phyloP scores from a whole-genome alignment of 1,284 basidiomycete species.

The Polyporus tsugae region DNA sequence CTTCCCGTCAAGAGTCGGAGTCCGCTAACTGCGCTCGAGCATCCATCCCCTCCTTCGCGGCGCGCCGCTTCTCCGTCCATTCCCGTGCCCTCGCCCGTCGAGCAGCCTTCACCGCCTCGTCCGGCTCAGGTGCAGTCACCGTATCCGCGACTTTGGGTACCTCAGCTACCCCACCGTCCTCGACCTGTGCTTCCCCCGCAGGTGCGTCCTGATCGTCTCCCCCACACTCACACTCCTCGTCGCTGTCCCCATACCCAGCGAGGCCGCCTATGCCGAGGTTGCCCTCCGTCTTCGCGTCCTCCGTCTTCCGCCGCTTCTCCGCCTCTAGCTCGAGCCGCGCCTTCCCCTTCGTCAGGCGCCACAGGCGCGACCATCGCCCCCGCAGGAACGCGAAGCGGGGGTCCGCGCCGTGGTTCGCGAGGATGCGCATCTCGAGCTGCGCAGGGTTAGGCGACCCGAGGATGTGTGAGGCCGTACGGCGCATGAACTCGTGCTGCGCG shows the following conservation, averaged over 20 bases:
- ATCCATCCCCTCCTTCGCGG: slow-evolving; percentile 20
- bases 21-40: neutral
- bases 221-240: slow-evolving; percentile 39
- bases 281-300: slow-evolving; percentile 13
- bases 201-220: slow-evolving; percentile 18
- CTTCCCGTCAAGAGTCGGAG: neutral
- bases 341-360: slow-evolving; percentile 60
- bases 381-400: slow-evolving; percentile 80
- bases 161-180: neutral
- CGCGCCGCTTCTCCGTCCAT: slow-evolving; percentile 60
- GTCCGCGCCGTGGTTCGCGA: slow-evolving; percentile 82
- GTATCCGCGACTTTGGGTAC: neutral
- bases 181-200: slow-evolving; percentile 4
- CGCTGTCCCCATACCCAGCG: slow-evolving; percentile 67
- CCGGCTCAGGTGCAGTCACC: slow-evolving; percentile 38
- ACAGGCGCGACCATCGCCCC: slow-evolving; percentile 73
- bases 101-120: slow-evolving; percentile 53
- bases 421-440: slow-evolving; percentile 86
- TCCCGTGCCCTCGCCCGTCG: slow-evolving; percentile 60
- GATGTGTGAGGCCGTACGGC: slow-evolving; percentile 76
- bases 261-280: slow-evolving; percentile 52
- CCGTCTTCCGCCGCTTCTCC: slow-evolving; percentile 41
- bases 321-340: slow-evolving; percentile 47
- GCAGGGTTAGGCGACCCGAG: slow-evolving; percentile 75
- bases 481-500: slow-evolving; percentile 72